Conservation (phyloP, 2,329 filamentous ascomycete genomes). For the Epichloe scottii region DNA sequence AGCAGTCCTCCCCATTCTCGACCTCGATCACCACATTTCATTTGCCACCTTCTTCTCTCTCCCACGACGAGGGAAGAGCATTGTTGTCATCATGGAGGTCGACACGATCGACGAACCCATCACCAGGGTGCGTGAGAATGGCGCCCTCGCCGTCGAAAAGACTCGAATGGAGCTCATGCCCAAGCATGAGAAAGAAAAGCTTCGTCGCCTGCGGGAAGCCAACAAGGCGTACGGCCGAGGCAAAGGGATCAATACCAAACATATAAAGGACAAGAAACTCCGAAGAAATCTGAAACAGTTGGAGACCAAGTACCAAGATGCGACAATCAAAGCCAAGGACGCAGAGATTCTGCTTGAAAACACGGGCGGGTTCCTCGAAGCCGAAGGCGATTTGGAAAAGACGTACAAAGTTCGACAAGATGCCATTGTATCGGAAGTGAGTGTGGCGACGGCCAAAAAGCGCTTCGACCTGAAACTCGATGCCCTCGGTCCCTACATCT, state of each 20-base stretch:
- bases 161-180: conserved; percentile 39
- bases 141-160: conserved; percentile 36
- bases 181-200: conserved; percentile 37
- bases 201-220: conserved; percentile 45
- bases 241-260: conserved; percentile 56
- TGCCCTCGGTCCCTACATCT: conserved; percentile 72
- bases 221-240: conserved; percentile 77
- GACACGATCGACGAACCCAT: conserved; percentile 22
- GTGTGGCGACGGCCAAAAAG: conserved; percentile 79
- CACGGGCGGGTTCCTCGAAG: conserved; percentile 70
- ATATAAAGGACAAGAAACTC: conserved; percentile 80
- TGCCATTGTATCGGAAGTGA: conserved; percentile 64
- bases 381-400: conserved; percentile 76
- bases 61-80: conserved; percentile 4
- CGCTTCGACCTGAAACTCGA: conserved; percentile 80
- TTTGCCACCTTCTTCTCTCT: background rate
- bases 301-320: conserved; percentile 72
- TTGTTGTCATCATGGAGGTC: conserved; percentile 23
- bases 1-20: background rate
- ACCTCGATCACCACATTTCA: background rate
- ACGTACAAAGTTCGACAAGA: conserved; percentile 89
- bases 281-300: conserved; percentile 65
- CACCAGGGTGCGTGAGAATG: conserved; percentile 33
- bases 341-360: conserved; percentile 91
- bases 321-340: conserved; percentile 76